phyloP scores from a whole-genome alignment of 768 basidiomycete genomes.

The Lentinus tigrinus region DNA sequence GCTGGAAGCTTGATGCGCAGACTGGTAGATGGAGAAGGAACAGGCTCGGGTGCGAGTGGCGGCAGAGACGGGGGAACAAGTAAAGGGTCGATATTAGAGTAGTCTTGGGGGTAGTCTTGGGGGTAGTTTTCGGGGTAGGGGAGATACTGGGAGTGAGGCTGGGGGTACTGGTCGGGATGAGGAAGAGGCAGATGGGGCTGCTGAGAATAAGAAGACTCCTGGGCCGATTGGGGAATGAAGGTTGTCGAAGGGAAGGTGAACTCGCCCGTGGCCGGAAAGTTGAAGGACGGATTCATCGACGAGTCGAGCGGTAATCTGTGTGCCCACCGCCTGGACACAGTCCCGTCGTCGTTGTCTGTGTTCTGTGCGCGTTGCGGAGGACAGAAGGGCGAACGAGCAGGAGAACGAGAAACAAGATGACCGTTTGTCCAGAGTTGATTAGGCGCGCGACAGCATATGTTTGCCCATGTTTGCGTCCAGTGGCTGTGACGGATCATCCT shows the following conservation, averaged over 20 bases:
- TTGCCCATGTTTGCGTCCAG: conserved; percentile 7
- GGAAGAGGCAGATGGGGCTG: background rate
- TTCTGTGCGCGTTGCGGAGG: no score
- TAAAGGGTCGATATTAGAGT: background rate
- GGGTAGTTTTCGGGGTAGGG: background rate
- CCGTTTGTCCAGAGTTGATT: conserved; percentile 13
- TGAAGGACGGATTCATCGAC: conserved; percentile 12
- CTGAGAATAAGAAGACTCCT: background rate
- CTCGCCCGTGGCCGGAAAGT: conserved; percentile 9
- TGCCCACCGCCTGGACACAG: conserved; percentile 5
- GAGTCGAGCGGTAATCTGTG: conserved; percentile 9
- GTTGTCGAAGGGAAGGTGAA: conserved; percentile 10
- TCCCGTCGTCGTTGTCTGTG: no score
- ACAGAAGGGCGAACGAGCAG: background rate
- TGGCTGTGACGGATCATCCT: conserved; percentile 12
- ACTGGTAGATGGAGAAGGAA: conserved; percentile 3
- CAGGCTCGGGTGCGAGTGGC: background rate
- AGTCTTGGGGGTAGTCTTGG: background rate
- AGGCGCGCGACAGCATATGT: conserved; percentile 12
- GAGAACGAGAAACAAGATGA: conserved; percentile 8
- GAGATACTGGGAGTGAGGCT: background rate
- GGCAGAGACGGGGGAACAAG: conserved; percentile 1
- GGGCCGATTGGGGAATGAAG: background rate
- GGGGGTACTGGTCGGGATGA: background rate
- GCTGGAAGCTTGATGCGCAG: conserved; percentile 22